These are phyloP conservation scores for Chenopodium berlandieri DNA, from an alignment of 148 eudicot genomes.

Conservation along the genomic window DNA sequence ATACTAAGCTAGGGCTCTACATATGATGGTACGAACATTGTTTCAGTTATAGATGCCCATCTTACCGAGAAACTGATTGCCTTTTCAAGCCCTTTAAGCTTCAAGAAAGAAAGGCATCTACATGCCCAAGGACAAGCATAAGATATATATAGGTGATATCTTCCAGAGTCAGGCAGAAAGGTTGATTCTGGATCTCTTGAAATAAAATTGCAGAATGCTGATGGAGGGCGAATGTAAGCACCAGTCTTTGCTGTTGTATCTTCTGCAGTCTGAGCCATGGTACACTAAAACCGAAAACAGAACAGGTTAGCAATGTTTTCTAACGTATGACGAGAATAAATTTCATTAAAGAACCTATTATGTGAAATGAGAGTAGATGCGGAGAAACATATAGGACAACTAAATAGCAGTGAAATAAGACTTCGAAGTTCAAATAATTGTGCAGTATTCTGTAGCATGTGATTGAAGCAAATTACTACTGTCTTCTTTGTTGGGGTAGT, in stretches of 20 bases:
- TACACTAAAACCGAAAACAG: slow-evolving; percentile 9
- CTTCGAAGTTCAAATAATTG: too few relatives aligned
- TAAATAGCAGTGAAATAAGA: too few relatives aligned
- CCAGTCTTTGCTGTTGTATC: slow-evolving; percentile 73
- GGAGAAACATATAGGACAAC: too few relatives aligned
- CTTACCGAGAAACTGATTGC: slow-evolving; percentile 71
- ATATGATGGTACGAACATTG: neutral
- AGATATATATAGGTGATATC: slow-evolving; percentile 87
- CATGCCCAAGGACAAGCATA: slow-evolving; percentile 97
- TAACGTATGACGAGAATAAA: neutral
- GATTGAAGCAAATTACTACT: neutral
- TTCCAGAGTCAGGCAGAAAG: slow-evolving; percentile 71
- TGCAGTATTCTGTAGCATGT: neutral
- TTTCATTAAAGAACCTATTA: neutral
- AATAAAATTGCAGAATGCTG: slow-evolving; percentile 66
- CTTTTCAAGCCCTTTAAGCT: slow-evolving; percentile 80
- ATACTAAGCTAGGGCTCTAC: neutral
- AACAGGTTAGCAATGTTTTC: neutral
- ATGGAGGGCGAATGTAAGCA: slow-evolving; percentile 66
- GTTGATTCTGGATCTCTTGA: slow-evolving; percentile 68
- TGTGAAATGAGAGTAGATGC: neutral
- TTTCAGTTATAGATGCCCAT: neutral
- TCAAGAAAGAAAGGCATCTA: slow-evolving; percentile 68
- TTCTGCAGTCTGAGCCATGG: slow-evolving; percentile 69
- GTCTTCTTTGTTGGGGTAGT: neutral